A percentile compares a stretch with the other conserved stretches of the same genome.
Conservation (phyloP, 192 early-diverging fungal species). For the Entomortierella parvispora region DNA sequence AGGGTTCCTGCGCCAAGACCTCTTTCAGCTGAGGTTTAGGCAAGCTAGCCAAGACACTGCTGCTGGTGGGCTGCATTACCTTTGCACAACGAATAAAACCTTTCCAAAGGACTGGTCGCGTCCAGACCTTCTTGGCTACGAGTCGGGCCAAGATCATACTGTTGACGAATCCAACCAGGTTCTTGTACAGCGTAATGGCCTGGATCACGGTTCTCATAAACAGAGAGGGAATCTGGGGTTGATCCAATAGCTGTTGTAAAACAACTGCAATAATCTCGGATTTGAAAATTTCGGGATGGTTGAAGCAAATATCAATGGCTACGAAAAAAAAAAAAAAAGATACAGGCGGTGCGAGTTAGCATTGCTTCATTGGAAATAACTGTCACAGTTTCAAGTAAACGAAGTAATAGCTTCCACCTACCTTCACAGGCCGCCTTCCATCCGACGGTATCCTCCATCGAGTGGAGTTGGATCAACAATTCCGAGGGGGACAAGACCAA, state of each 20-base stretch:
- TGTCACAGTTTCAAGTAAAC: not conserved
- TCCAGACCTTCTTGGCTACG: conserved; percentile 76
- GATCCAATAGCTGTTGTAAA: conserved; percentile 74
- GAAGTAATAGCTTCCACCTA: conserved; percentile 24
- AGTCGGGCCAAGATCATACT: conserved; percentile 66
- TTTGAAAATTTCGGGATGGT: conserved; percentile 70
- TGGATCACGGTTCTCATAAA: conserved; percentile 85
- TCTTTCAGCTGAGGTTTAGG: conserved; percentile 49
- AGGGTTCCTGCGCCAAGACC: conserved; percentile 40
- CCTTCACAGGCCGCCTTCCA: conserved; percentile 75
- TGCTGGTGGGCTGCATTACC: conserved; percentile 54
- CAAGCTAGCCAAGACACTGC: conserved; percentile 40
- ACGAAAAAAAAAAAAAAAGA: conserved; percentile 9
- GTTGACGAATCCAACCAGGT: conserved; percentile 66
- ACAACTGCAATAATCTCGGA: conserved; percentile 75
- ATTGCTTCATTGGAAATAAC: not conserved
- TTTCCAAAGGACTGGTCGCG: conserved; percentile 73
- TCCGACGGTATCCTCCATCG: conserved; percentile 73
- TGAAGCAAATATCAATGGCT: conserved; percentile 83
- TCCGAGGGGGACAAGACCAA: conserved; percentile 68
- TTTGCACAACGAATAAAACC: conserved; percentile 77
- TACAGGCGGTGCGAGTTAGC: not conserved
- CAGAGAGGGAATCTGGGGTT: conserved; percentile 70
- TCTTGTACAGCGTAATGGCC: conserved; percentile 70
- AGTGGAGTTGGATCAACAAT: conserved; percentile 74